Evolutionary conservation across 345 rosid species (phyloP), one percentile per base, ranked within the genome.

Genomic region (Turnera subulata): DNA sequence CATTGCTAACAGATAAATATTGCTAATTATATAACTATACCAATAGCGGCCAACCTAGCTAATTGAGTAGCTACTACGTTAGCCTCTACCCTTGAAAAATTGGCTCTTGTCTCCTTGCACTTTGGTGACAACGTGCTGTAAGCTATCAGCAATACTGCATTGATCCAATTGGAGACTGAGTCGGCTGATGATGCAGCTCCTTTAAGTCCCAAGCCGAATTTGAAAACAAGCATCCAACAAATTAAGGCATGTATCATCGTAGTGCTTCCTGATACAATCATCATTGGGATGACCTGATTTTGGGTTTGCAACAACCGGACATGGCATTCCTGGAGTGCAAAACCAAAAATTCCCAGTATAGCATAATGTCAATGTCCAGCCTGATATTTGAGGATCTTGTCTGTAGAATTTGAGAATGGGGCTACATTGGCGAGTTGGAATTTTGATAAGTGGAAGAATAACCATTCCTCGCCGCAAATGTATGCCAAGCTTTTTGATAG

Each of bases 171-270:
- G 1, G 89, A 80, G 11, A 76, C 46, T 2, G 76, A 58, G 6
- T 56, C 62, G 0, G 85, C 82, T 21, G 72, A n/a, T n/a, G n/a
- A n/a, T 4, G 89, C 84, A 61, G 82, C 85, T 11, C 89, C 85
- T 65, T 52, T 78, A 49, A 16, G 62, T n/a, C 83, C 82, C 22
- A 80, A 70, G 16, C 74, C 72, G 11, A 69, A 49, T 48, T 57
- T 72, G 18, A 67, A 74, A 11, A 83, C 80, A 33, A 80, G 65
- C 37, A 51, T 0, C 89, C 85, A 82, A 53, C 88, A 80, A 0
- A 54, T 24, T 5, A 71, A 55, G 7, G 76, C 18, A 15, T 82
- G 88, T 37, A 77, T 49, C 5, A 70, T 26, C 22, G 76, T 63
- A 25, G 84, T 73, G 19, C 73, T 47, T 55, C 73, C 84, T 12